Evolutionary conservation across 805 yeast genomes (phyloP).

Genomic region (Wickerhamia fluorescens): DNA sequence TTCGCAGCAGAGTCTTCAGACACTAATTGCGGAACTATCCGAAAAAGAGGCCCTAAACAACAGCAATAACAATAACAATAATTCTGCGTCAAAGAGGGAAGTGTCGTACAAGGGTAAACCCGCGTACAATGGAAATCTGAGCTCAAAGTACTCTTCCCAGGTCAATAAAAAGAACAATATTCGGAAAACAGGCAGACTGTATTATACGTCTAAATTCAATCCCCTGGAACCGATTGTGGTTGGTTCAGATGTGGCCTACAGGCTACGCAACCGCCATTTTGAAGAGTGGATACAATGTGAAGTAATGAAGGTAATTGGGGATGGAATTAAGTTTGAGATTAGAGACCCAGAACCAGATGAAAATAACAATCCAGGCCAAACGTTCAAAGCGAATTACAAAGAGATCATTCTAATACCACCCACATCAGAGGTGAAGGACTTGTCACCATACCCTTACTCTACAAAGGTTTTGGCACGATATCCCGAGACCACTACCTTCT

Average conservation of each 20-base stretch:
- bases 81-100: slow-evolving; percentile 5
- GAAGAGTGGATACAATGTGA: slow-evolving; percentile 97
- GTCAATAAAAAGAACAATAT: slow-evolving; percentile 8
- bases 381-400: slow-evolving; percentile 74
- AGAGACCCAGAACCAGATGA: slow-evolving; percentile 98
- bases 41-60: slow-evolving; percentile 9
- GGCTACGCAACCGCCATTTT: slow-evolving; percentile 59
- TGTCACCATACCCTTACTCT: slow-evolving; percentile 61
- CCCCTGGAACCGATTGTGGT: slow-evolving; percentile 50
- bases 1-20: slow-evolving; percentile 40
- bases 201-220: slow-evolving; percentile 48
- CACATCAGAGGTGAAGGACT: slow-evolving; percentile 28
- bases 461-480: slow-evolving; percentile 85
- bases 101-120: slow-evolving; percentile 2
- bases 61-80: slow-evolving; percentile 7
- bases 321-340: slow-evolving; percentile 74
- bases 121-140: not conserved
- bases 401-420: slow-evolving; percentile 74
- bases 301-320: slow-evolving; percentile 68
- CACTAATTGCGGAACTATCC: slow-evolving; percentile 31
- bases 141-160: slow-evolving; percentile 1
- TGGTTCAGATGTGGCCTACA: slow-evolving; percentile 86
- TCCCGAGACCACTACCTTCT: slow-evolving; percentile 96
- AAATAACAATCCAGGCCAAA: slow-evolving; percentile 77
- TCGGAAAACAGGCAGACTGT: slow-evolving; percentile 37